Conservation (phyloP, 345 rosid genomes). For the Litchi chinensis region DNA sequence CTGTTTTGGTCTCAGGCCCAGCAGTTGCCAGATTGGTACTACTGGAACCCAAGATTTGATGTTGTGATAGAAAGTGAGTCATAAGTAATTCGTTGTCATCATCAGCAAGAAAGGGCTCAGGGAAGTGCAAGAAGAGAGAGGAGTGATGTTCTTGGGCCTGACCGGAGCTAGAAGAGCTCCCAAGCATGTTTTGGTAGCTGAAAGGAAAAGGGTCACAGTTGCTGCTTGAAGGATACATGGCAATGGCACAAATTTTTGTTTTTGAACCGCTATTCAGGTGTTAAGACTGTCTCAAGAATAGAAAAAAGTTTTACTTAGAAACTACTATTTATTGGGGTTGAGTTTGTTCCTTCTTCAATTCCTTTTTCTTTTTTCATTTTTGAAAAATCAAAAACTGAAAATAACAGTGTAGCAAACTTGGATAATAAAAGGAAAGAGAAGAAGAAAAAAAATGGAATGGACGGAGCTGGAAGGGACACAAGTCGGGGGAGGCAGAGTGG, state of each 20-base stretch:
- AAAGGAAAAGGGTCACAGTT: conserved; percentile 22
- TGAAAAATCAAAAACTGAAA: not conserved
- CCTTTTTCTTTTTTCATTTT: not conserved
- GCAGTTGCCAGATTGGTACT: conserved; percentile 2
- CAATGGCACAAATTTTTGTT: not conserved
- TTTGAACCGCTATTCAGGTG: conserved; percentile 13
- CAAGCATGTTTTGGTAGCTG: conserved; percentile 17
- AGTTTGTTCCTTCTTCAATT: not conserved
- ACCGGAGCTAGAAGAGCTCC: conserved; percentile 10
- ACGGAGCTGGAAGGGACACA: not conserved
- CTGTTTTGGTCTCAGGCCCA: conserved; percentile 17
- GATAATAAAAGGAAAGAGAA: not conserved
- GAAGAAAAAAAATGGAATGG: not conserved
- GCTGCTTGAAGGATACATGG: conserved; percentile 27
- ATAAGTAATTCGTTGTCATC: conserved; percentile 26
- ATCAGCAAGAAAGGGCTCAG: conserved; percentile 25
- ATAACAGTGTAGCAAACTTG: not conserved
- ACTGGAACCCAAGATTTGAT: conserved; percentile 19
- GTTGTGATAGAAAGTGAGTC: conserved; percentile 22
- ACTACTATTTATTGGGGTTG: conserved; percentile 8
- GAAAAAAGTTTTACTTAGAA: not conserved
- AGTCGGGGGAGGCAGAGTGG: conserved; percentile 24
- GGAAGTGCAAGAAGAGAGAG: conserved; percentile 32
- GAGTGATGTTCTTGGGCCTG: conserved; percentile 10
- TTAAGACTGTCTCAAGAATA: not conserved